Evolutionary conservation across 2,329 filamentous ascomycete genomes (phyloP), one percentile per base, ranked within the genome.

Genomic region (Ceratocystis ficicola): DNA sequence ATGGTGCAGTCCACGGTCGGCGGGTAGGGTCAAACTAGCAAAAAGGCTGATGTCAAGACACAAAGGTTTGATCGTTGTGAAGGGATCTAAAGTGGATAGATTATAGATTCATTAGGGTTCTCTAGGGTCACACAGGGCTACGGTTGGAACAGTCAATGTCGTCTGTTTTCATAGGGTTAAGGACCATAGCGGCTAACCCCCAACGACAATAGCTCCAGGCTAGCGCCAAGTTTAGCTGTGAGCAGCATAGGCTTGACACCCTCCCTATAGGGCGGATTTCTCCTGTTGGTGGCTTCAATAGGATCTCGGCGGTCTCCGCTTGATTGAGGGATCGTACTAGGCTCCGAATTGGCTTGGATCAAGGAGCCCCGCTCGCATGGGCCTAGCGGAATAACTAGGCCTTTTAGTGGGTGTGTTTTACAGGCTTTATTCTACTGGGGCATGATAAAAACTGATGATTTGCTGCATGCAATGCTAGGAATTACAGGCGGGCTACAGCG

Each of bases 241-340:
- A 17, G 8, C 28, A 59, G 25, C 5, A n/a, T 32, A 41, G 52
- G 28, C 52, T 59, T 17, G 25, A 59, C 36, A n/a, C 25, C 7
- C 15, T 17, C 25, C 7, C 15, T 17, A 20, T 57, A 5, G 52
- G 52, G n/a, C 52, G 15, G 52, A n/a, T 17, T 30, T 32, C 52
- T 17, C 28, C 52, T 59, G 25, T 25, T 59, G 22, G 52, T 59
- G 15, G 28, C 15, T 59, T 32, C 7, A 32, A 17, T 32, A 59
- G 52, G 52, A 59, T 36, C 52, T 59, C 52, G 52, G 52, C 52
- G 52, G 52, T 59, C 28, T 59, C 52, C 52, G 52, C 52, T 59
- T 4, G 32, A 32, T 15, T 15, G 8, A 25, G 25, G 48, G 20
- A 52, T 52, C 48, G 28, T 52, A 7, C 48, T 17, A 59, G 28